A percentile compares a stretch with the other conserved stretches of the same genome.
These are phyloP conservation scores for Eucalyptus lansdowneana DNA, from an alignment of 345 rosid genomes.

Conservation along the genomic window DNA sequence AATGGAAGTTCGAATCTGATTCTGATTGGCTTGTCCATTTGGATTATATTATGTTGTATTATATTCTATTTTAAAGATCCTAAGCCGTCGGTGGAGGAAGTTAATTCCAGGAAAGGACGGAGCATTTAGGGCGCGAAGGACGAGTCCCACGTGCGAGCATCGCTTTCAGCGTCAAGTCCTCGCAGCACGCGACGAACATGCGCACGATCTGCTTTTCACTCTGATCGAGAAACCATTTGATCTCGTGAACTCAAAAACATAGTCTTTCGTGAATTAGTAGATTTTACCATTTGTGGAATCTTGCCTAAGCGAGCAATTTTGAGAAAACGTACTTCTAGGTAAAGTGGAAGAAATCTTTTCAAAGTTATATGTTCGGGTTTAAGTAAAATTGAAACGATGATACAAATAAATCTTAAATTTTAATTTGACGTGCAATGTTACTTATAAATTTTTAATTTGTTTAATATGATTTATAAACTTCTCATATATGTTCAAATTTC, in stretches of 20 bases:
- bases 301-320: not conserved
- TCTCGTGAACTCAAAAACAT: not conserved
- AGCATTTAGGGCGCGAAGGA: not conserved
- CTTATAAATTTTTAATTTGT: too few species aligned
- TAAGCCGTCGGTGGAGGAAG: not conserved
- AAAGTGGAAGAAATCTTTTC: not conserved
- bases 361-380: too few species aligned
- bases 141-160: not conserved
- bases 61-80: not conserved
- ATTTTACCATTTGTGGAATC: not conserved
- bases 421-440: accelerated
- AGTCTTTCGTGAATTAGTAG: not conserved
- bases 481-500: not conserved
- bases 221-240: not conserved
- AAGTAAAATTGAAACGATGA: too few species aligned
- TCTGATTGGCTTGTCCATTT: not conserved
- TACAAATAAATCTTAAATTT: too few species aligned
- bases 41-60: not conserved
- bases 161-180: not conserved
- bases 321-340: not conserved
- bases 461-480: too few species aligned
- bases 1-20: not conserved
- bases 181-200: not conserved
- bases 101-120: not conserved
- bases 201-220: not conserved